A percentile compares a stretch with the other conserved stretches of the same genome.
These are phyloP conservation scores for Hyaloperonospora brassicae DNA, from an alignment of 352 stramenopile species.

Conservation along the genomic window DNA sequence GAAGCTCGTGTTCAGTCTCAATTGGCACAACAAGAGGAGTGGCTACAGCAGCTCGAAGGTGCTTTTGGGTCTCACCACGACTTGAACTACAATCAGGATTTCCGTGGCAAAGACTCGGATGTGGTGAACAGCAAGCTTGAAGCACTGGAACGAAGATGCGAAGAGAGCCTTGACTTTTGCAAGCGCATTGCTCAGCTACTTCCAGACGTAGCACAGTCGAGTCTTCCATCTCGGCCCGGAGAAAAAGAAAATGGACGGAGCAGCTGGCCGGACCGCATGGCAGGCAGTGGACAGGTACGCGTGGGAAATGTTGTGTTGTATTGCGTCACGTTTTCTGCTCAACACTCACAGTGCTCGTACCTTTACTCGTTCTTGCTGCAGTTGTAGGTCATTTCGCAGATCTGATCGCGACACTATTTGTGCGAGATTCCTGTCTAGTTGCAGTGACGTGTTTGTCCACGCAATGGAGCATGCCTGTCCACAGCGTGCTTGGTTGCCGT, in stretches of 20 bases:
- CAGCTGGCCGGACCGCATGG: constrained; percentile 26
- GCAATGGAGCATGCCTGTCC: too few species aligned
- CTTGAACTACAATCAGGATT: constrained; percentile 18
- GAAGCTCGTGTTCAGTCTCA: constrained; percentile 54
- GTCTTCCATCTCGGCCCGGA: background rate
- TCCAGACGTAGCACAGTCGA: constrained; percentile 6
- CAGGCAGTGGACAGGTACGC: constrained; percentile 24
- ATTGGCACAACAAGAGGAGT: constrained; percentile 64
- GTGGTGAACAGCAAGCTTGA: constrained; percentile 15
- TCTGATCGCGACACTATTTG: too few species aligned
- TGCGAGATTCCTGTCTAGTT: too few species aligned
- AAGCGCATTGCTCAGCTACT: constrained; percentile 14
- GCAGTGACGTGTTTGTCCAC: too few species aligned
- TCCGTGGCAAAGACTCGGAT: constrained; percentile 5
- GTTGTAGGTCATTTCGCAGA: too few species aligned
- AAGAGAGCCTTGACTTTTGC: constrained; percentile 21
- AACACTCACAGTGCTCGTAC: too few species aligned
- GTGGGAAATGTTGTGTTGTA: constrained; percentile 18
- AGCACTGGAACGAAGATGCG: constrained; percentile 23
- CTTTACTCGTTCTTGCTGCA: too few species aligned
- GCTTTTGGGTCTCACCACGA: constrained; percentile 53
- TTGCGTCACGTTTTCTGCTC: background rate
- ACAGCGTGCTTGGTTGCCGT: too few species aligned
- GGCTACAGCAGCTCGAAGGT: constrained; percentile 71
- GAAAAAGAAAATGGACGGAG: constrained; percentile 14